Base-by-base conservation (phyloP, 495 filamentous ascomycete genomes). In the Cercophora scortea region DNA sequence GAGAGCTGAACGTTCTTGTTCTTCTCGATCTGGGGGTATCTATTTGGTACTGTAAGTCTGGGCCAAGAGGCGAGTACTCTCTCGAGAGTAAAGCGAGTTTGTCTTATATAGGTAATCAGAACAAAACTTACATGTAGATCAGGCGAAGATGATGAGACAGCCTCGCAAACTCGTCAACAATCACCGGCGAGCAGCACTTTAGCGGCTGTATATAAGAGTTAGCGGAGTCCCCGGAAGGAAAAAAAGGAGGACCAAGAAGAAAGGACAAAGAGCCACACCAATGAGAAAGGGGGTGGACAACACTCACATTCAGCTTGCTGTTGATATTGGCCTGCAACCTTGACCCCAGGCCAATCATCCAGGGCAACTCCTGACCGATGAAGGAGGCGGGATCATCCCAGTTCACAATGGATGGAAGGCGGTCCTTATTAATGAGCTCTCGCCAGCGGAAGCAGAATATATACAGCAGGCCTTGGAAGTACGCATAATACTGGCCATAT, bases 361-460 rank as follows among this genome's bases (percentile, higher is more conserved):
- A 97, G 15, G 73, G 70, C 39, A 90, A 77, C 40, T 91, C 84
- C 54, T 80, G 78, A 0, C 73, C 78, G 11, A 74, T 71, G 63
- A 72, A 80, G 33, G 67, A 74, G 5, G 79, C 62, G 15, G 76
- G 68, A 45, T 86, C 82, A 15, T 83, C 77, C 52, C 71, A 73
- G 52, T 80, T 75, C 5, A 77, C 65, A 40, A 63, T 71, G 1
- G 75, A 66, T 1, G 72, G 68, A 9, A 65, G 51, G 17, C 40
- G 39, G 8, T 62, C 70, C 5, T 80, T 79, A 15, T 74, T 77
- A 39, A 88, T 85, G 44, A 99, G 73, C 52, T 96, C 92, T 38
- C 87, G 83, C 92, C 92, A 97, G 39, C 94, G 85, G 76, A 96
- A 99, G 74, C 93, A 99, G 76, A 96, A 99, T 47, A 97, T 95